Evolutionary conservation across 345 rosid genomes (phyloP).

Genomic region (Moricandia moricandioides): DNA sequence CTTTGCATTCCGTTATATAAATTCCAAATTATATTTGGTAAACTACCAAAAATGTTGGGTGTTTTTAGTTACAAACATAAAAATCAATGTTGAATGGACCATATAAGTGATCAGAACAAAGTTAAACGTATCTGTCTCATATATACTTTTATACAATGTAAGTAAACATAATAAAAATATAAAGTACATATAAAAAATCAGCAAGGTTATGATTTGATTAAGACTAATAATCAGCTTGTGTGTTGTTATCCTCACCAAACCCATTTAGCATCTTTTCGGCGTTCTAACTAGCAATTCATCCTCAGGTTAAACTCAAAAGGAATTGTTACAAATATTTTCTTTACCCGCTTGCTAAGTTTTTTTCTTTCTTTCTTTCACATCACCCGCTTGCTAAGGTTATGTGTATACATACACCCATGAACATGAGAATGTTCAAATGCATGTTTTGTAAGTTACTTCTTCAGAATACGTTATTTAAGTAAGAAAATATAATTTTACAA

Average conservation of each 20-base stretch:
- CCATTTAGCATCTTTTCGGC: slow-evolving; percentile 6
- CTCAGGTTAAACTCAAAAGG: neutral
- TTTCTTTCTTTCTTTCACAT: too few species aligned
- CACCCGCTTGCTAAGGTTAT: neutral
- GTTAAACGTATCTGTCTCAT: neutral
- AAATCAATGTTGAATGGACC: neutral
- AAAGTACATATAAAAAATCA: neutral
- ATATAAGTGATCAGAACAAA: neutral
- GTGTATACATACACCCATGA: neutral
- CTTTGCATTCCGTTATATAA: too few species aligned
- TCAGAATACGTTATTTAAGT: neutral
- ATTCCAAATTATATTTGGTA: neutral
- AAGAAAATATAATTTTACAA: neutral
- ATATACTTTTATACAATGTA: neutral
- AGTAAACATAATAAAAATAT: slow-evolving; percentile 1
- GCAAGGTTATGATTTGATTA: slow-evolving; percentile 32
- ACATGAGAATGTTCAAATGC: neutral
- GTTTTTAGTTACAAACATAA: neutral
- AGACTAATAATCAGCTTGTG: slow-evolving; percentile 17
- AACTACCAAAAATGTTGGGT: neutral
- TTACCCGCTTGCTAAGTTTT: neutral
- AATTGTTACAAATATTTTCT: neutral
- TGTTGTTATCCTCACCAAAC: slow-evolving; percentile 29
- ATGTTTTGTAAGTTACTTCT: neutral
- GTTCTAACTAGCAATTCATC: neutral